phyloP scores from a whole-genome alignment of 352 stramenopile species.

The Elongisporangium anandrum region DNA sequence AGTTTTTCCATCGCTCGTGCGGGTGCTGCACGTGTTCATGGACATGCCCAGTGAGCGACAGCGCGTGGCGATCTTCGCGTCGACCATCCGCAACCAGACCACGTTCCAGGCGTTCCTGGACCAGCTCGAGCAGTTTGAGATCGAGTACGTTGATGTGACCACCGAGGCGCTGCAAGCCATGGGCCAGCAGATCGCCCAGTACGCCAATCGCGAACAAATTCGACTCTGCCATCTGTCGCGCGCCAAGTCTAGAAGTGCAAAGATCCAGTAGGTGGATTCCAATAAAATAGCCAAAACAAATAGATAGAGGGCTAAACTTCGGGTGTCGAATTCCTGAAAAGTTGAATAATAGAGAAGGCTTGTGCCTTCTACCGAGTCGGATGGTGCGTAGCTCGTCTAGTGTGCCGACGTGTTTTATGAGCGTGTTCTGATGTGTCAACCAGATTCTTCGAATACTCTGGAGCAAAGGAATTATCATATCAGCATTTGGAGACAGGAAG shows the following conservation, averaged over 20 bases:
- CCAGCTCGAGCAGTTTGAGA: conserved; percentile 39
- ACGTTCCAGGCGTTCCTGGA: conserved; percentile 77
- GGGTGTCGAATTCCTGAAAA: no score
- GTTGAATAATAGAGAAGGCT: no score
- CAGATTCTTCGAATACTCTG: background rate
- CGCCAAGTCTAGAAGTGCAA: background rate
- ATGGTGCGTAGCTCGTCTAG: background rate
- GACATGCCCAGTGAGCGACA: conserved; percentile 5
- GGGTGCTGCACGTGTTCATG: conserved; percentile 57
- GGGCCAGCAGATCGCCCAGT: conserved; percentile 38
- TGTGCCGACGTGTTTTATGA: background rate
- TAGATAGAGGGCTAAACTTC: background rate
- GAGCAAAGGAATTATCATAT: background rate
- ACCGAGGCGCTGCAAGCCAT: conserved; percentile 30
- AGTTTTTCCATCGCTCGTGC: conserved; percentile 51
- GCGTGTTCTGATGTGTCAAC: background rate
- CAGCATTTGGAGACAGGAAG: background rate
- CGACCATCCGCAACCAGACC: conserved; percentile 68
- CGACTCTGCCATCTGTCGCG: conserved; percentile 56
- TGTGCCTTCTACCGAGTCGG: background rate
- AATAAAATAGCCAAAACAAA: background rate
- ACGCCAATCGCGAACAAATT: conserved; percentile 67
- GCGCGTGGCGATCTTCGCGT: conserved; percentile 65
- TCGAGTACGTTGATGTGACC: conserved; percentile 69
- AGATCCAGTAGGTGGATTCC: background rate